A percentile compares a stretch with the other conserved stretches of the same genome.
Conservation (phyloP, 257 asterid species). For the Przewalskia tangutica region DNA sequence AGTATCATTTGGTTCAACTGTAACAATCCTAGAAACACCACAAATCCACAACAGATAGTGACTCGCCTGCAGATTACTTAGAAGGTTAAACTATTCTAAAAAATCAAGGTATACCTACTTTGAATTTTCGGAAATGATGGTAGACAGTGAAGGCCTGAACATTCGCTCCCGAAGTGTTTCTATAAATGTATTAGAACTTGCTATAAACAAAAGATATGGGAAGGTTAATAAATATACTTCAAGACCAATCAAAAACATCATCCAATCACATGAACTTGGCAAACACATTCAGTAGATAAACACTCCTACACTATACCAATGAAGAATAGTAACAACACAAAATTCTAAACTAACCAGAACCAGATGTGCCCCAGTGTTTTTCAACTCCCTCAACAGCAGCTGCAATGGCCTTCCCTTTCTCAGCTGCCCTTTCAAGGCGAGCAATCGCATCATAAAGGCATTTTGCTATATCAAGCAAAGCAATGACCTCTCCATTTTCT, state of each 20-base stretch:
- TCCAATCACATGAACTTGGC: not conserved
- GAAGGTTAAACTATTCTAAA: not conserved
- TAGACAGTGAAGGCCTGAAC: slow-evolving; percentile 11
- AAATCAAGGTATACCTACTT: slow-evolving; percentile 6
- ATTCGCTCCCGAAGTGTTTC: slow-evolving; percentile 12
- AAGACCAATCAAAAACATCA: not conserved
- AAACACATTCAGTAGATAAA: not conserved
- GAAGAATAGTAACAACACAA: not conserved
- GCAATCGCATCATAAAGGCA: slow-evolving; percentile 46
- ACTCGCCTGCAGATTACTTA: not conserved
- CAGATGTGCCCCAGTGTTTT: slow-evolving; percentile 12
- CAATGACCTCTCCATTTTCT: slow-evolving; percentile 93
- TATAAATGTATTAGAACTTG: slow-evolving; percentile 8
- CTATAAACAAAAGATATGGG: not conserved
- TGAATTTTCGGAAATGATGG: slow-evolving; percentile 13
- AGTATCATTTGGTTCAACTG: slow-evolving; percentile 55
- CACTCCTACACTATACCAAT: not conserved
- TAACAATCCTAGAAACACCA: slow-evolving; percentile 24
- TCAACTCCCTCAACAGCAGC: slow-evolving; percentile 17
- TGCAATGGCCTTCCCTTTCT: slow-evolving; percentile 18
- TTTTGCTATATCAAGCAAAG: slow-evolving; percentile 89
- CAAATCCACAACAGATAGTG: not conserved
- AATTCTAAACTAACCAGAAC: slow-evolving; percentile 4
- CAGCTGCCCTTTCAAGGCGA: slow-evolving; percentile 17
- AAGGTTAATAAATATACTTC: not conserved